Base-by-base conservation (phyloP, 1,139 yeast genomes). In the Taphrina populina region DNA sequence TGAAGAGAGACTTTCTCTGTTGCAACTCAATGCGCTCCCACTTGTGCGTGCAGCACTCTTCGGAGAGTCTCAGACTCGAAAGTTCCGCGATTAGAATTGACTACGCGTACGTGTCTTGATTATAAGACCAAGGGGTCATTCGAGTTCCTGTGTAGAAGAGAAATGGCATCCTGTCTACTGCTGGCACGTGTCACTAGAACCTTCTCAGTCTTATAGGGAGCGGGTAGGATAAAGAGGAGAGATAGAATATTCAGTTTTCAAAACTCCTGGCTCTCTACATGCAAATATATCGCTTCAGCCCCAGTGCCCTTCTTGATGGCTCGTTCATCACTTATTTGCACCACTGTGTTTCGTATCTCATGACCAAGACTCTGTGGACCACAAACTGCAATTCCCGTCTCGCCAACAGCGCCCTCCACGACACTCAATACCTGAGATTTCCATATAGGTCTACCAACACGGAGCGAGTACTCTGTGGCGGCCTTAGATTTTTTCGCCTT, bases 1-100 rank as follows among this genome's bases (percentile, higher is more conserved):
- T 67, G 96, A 88, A 67, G 96, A 90, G 75, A 86, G 99, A 73
- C 80, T 92, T 68, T 79, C 82, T 66, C 75, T 94, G 62, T 77
- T 92, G 67, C 79, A 86, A 46, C 85, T 85, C 69, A 87, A 82
- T 66, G 86, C 96, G 6, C 79, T 94, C 64, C 99, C 99, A 52
- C 95, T 90, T 56, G 83, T 94, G 64, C 83, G 97, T 74, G 76
- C 84, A 62, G 95, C 88, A 66, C 75, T 92, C 68, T 92, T 88
- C 70, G 98, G 98, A 47, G 60, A 58, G 37, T 52, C 96, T 26
- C 73, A 79, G 58, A 72, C 92, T 56, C 86, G 97, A 78, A 87
- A 87, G 76, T 90, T 88, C 79, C 87, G 88, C 68, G 95, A 88
- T 69, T 90, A 78, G 68, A 11, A 5, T 20, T 8, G 24, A 27